phyloP scores from a whole-genome alignment of 169 alveolate genomes.

The Plasmodium relictum region DNA sequence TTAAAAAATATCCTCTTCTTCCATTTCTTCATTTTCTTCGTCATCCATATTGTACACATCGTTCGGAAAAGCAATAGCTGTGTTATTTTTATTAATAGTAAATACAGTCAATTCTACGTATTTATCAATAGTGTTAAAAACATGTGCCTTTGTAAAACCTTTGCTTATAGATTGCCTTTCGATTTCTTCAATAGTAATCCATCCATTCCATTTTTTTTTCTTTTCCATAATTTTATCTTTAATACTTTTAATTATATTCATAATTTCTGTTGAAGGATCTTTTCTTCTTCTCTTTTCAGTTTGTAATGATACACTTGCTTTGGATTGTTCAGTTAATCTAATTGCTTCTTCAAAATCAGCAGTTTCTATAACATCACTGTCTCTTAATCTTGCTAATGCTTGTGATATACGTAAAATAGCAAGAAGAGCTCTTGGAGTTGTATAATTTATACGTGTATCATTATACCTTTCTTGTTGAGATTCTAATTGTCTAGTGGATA shows the following conservation, averaged over 20 bases:
- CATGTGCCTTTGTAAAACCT: slow-evolving; percentile 82
- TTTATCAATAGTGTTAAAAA: slow-evolving; percentile 82
- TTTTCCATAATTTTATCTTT: slow-evolving; percentile 82
- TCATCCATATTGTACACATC: slow-evolving; percentile 49
- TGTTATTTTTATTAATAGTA: slow-evolving; percentile 58
- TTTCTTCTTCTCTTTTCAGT: slow-evolving; percentile 78
- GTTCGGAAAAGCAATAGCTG: slow-evolving; percentile 74
- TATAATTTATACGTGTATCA: slow-evolving; percentile 92
- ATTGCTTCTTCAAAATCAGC: slow-evolving; percentile 97
- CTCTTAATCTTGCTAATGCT: slow-evolving; percentile 95
- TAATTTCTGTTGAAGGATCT: slow-evolving; percentile 85
- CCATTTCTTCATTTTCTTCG: slow-evolving; percentile 9
- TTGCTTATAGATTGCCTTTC: slow-evolving; percentile 82
- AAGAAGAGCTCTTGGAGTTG: slow-evolving; percentile 97
- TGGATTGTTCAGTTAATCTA: slow-evolving; percentile 93
- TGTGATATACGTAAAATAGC: slow-evolving; percentile 96
- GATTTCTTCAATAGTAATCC: slow-evolving; percentile 82
- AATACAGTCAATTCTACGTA: slow-evolving; percentile 87
- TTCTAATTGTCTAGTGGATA: slow-evolving; percentile 82
- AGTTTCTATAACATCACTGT: slow-evolving; percentile 92
- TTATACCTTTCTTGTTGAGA: slow-evolving; percentile 84
- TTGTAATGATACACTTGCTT: slow-evolving; percentile 88
- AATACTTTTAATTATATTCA: slow-evolving; percentile 84
- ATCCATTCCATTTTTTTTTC: slow-evolving; percentile 85
- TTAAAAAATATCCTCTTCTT: slow-evolving; percentile 4